Evolutionary conservation across 176 grass and related monocot species (phyloP), one percentile per base, ranked within the genome.

Genomic region (Alopecurus myosuroides): DNA sequence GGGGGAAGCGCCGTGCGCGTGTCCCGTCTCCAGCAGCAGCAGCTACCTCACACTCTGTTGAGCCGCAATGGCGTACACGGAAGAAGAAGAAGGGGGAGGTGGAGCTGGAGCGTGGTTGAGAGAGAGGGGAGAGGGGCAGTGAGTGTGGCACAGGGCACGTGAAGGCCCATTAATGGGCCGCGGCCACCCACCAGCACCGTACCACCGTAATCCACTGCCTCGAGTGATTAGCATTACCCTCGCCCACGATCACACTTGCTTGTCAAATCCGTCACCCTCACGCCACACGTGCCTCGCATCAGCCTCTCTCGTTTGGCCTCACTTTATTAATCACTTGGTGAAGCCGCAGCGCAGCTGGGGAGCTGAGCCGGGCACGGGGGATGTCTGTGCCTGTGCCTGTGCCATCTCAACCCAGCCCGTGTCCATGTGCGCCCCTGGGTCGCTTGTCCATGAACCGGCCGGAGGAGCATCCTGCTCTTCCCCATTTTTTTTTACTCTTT

Each of bases 141-240:
- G 7, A 40, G 63, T 23, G 79, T 90, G 74, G 74, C 65, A 11
- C 20, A 55, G 33, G 70, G 85, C 92, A 94, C 90, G 92, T 94
- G 92, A 94, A 92, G 50, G 5, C 46, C 45, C 56, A 90, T 90
- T 83, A 94, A 94, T 92, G 90, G 57, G 72, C 81, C 83, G 92
- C 86, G 88, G 51, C 87, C n/a, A n/a, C n/a, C 0, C 19, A 73
- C 30, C 44, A 3, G 22, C 7, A 48, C 70, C 70, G 23, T 18
- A 46, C 69, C 69, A 46, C 69, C 69, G 67, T 72, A 18, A 70
- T 70, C 66, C 37, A 22, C 64, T 22, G 9, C 26, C 50, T 0
- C 50, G 10, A n/a, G 22, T 1, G 12, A 35, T 36, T 35, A 20
- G 0, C 62, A 26, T 33, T 1, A 9, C 12, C 13, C 2, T 7